These are phyloP conservation scores for Cyathus striatus DNA, from an alignment of 768 basidiomycete species.

Conservation along the genomic window DNA sequence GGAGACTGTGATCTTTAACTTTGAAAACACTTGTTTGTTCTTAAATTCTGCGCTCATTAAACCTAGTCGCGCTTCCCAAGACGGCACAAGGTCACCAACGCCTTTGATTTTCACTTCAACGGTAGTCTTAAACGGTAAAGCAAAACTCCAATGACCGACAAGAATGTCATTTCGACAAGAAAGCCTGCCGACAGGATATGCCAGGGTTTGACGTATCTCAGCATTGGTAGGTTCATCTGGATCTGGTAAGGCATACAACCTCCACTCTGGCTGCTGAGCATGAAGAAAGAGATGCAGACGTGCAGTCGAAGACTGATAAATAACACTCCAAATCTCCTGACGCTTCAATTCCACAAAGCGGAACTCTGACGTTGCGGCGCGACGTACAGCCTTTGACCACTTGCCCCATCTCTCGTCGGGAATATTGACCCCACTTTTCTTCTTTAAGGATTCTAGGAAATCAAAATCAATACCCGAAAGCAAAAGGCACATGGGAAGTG, in stretches of 20 bases:
- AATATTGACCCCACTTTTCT: constrained; percentile 33
- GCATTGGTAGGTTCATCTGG: constrained; percentile 70
- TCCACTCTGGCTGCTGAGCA: constrained; percentile 80
- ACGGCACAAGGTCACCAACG: constrained; percentile 63
- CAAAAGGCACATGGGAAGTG: constrained; percentile 82
- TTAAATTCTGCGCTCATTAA: constrained; percentile 60
- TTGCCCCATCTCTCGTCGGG: constrained; percentile 54
- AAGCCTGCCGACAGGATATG: constrained; percentile 74
- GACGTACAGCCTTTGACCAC: constrained; percentile 67
- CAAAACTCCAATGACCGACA: constrained; percentile 74
- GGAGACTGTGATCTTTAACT: constrained; percentile 58
- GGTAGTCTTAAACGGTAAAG: constrained; percentile 54
- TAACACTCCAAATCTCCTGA: constrained; percentile 81
- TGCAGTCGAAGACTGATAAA: constrained; percentile 70
- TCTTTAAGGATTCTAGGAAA: constrained; percentile 48
- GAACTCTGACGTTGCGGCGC: constrained; percentile 57
- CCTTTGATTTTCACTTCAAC: constrained; percentile 63
- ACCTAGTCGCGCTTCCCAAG: constrained; percentile 84
- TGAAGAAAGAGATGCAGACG: constrained; percentile 74
- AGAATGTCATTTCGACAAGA: constrained; percentile 54
- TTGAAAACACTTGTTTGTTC: constrained; percentile 62
- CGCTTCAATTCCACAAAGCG: constrained; percentile 84
- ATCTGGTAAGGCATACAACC: constrained; percentile 70
- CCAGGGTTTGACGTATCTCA: constrained; percentile 68
- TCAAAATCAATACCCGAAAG: constrained; percentile 44